Percentiles rank a stretch among this genome's conserved stretches.
phyloP scores from a whole-genome alignment of 1,139 yeast species.

The Geotrichum cucujoidarum region DNA sequence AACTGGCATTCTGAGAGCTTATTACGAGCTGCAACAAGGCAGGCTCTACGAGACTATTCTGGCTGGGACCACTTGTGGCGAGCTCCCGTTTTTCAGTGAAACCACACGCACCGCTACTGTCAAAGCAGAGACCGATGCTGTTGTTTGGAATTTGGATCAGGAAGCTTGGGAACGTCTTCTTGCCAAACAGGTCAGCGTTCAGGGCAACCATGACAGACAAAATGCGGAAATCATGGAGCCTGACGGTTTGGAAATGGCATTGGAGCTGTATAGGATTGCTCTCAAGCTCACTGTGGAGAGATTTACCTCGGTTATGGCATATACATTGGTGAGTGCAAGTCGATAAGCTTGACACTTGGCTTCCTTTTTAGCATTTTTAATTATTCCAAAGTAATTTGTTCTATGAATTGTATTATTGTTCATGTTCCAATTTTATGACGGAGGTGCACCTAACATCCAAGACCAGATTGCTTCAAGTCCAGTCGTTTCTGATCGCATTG shows the following conservation, averaged over 20 bases:
- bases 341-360: not conserved
- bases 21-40: constrained; percentile 49
- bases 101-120: constrained; percentile 38
- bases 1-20: constrained; percentile 67
- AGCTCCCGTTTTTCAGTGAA: constrained; percentile 50
- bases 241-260: constrained; percentile 51
- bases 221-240: constrained; percentile 29
- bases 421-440: too few relatives aligned
- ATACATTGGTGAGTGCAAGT: constrained; percentile 29
- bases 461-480: too few relatives aligned
- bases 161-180: constrained; percentile 44
- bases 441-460: too few relatives aligned
- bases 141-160: constrained; percentile 66
- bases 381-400: too few relatives aligned
- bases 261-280: constrained; percentile 63
- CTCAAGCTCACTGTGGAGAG: constrained; percentile 66
- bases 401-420: too few relatives aligned
- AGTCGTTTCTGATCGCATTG: too few relatives aligned
- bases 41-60: constrained; percentile 69
- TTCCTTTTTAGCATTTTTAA: too few relatives aligned
- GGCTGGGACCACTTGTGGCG: constrained; percentile 91
- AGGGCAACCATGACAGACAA: not conserved
- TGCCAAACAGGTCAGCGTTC: constrained; percentile 29
- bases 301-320: constrained; percentile 44
- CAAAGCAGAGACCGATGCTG: constrained; percentile 49